Evolutionary conservation across 352 stramenopile genomes (phyloP).

Genomic region (Globisporangium splendens): DNA sequence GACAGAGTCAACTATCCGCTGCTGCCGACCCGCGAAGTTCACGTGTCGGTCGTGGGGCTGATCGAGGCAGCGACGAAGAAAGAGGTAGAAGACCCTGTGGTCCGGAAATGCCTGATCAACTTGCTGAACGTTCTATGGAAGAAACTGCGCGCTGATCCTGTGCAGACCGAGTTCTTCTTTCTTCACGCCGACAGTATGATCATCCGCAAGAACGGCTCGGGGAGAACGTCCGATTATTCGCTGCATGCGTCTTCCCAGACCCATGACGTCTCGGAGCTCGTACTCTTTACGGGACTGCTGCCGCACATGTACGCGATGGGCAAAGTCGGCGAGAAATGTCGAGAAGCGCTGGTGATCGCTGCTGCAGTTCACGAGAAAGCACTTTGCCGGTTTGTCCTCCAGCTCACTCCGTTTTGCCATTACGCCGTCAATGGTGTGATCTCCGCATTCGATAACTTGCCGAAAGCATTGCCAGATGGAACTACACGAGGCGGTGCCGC

Average conservation of each 20-base stretch:
- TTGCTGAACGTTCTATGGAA: conserved; percentile 85
- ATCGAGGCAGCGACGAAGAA: conserved; percentile 74
- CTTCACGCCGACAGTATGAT: conserved; percentile 60
- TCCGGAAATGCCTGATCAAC: conserved; percentile 80
- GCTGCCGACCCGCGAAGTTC: conserved; percentile 73
- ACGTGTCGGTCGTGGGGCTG: conserved; percentile 77
- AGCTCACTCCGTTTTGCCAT: conserved; percentile 85
- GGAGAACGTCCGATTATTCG: conserved; percentile 20
- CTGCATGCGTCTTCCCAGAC: conserved; percentile 21
- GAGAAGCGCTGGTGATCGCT: conserved; percentile 80
- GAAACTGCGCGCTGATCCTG: conserved; percentile 76
- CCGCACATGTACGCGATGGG: conserved; percentile 83
- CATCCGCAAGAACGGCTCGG: conserved; percentile 31
- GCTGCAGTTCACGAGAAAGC: conserved; percentile 70
- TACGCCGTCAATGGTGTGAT: conserved; percentile 86
- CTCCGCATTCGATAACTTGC: conserved; percentile 71
- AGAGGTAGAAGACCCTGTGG: conserved; percentile 79
- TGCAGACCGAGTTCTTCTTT: conserved; percentile 89
- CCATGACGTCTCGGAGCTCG: conserved; percentile 67
- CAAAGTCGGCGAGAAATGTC: conserved; percentile 80
- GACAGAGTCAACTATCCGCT: conserved; percentile 76
- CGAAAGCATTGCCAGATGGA: conserved; percentile 51
- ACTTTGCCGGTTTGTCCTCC: conserved; percentile 78
- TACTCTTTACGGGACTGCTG: conserved; percentile 80
- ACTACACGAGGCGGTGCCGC: conserved; percentile 2